Evolutionary conservation across 1,139 yeast genomes (phyloP).

Genomic region (Geotrichum restrictum): DNA sequence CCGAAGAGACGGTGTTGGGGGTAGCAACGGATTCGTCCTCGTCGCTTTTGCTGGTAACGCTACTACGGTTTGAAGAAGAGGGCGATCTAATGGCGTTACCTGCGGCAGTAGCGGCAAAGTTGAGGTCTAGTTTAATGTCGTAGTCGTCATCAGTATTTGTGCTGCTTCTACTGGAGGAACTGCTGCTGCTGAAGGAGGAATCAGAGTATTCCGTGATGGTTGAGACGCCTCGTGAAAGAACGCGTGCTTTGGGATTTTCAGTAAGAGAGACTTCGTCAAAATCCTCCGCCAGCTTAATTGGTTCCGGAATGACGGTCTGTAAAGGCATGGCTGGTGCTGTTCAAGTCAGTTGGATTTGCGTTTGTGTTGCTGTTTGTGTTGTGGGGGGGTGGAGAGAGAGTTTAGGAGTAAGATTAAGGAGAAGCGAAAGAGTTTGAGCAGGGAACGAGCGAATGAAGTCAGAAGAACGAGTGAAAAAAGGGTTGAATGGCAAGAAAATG

Average conservation of each 20-base stretch:
- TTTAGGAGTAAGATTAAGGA: background rate
- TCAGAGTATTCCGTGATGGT: slow-evolving; percentile 22
- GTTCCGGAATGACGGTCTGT: background rate
- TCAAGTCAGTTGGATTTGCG: background rate
- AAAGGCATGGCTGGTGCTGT: background rate
- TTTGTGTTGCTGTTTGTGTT: background rate
- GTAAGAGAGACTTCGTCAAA: slow-evolving; percentile 32
- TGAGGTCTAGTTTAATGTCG: slow-evolving; percentile 18
- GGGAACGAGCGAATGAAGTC: background rate
- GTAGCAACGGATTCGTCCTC: slow-evolving; percentile 14
- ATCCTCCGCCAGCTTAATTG: slow-evolving; percentile 25
- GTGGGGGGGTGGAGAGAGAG: background rate
- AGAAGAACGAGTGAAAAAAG: background rate
- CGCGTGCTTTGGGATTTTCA: slow-evolving; percentile 1
- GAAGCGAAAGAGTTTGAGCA: background rate
- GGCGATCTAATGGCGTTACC: slow-evolving; percentile 2
- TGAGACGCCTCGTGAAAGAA: slow-evolving; percentile 16
- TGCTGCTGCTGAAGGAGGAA: slow-evolving; percentile 20
- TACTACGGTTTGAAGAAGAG: slow-evolving; percentile 15
- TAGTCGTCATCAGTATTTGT: slow-evolving; percentile 22
- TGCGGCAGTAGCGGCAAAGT: slow-evolving; percentile 4
- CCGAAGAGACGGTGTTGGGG: slow-evolving; percentile 3
- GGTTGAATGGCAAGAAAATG: background rate
- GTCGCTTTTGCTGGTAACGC: slow-evolving; percentile 12
- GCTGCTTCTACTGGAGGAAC: slow-evolving; percentile 19